These are phyloP conservation scores for Aegle marmelos DNA, from an alignment of 345 rosid genomes.

Conservation along the genomic window DNA sequence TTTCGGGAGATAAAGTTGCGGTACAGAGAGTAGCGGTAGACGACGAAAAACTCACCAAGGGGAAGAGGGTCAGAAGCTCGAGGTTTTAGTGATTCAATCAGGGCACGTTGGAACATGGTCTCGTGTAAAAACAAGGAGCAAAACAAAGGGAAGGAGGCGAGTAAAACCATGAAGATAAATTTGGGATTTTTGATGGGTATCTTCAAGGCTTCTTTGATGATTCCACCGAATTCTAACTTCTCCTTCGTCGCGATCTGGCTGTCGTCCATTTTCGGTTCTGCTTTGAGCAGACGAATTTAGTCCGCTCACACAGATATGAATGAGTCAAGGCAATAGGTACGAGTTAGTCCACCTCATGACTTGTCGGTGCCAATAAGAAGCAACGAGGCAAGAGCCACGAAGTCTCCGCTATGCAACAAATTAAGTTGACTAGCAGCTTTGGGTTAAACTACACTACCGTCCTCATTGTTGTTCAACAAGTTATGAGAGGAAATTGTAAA, in stretches of 20 bases:
- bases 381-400: neutral
- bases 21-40: no score
- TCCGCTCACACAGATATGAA: neutral
- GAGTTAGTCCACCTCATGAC: no score
- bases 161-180: conserved; percentile 22
- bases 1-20: neutral
- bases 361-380: no score
- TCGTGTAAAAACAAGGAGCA: conserved; percentile 30
- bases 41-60: neutral
- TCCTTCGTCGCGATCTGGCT: conserved; percentile 13
- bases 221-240: conserved; percentile 21
- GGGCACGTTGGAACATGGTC: conserved; percentile 14
- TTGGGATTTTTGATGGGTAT: conserved; percentile 15
- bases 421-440: neutral
- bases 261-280: conserved; percentile 16
- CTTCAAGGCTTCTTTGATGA: conserved; percentile 24
- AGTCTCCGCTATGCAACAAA: neutral
- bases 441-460: neutral
- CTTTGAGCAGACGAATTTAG: neutral
- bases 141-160: conserved; percentile 32
- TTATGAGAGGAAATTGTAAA: no score
- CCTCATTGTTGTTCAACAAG: neutral
- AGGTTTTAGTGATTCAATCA: conserved; percentile 13
- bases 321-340: no score
- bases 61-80: neutral